Conservation (phyloP, 768 basidiomycete genomes). For the Agaricus bisporus region DNA sequence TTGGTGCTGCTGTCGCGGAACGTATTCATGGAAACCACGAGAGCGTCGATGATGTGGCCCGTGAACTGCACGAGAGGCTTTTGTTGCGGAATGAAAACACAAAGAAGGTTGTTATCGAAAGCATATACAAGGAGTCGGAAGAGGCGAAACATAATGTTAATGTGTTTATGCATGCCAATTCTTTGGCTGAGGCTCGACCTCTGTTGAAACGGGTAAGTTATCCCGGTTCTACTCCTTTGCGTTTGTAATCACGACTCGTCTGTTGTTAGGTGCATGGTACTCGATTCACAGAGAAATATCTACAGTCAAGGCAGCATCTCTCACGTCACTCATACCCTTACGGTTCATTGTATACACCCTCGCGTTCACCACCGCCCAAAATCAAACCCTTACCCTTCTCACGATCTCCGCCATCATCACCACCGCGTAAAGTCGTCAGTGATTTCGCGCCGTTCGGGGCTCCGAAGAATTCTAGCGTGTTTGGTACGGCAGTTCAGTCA, state of each 20-base stretch:
- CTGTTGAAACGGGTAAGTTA: conserved; percentile 67
- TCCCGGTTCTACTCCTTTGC: conserved; percentile 4
- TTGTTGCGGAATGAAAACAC: conserved; percentile 92
- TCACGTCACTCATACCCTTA: conserved; percentile 43
- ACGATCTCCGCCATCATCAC: conserved; percentile 40
- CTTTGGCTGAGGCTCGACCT: conserved; percentile 68
- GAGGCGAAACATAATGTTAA: conserved; percentile 88
- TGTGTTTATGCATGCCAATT: conserved; percentile 71
- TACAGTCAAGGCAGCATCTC: conserved; percentile 61
- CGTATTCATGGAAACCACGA: conserved; percentile 90
- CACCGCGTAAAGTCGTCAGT: conserved; percentile 81
- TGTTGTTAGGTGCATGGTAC: conserved; percentile 77
- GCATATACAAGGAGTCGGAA: conserved; percentile 89
- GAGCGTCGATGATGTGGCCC: conserved; percentile 94
- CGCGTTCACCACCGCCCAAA: conserved; percentile 34
- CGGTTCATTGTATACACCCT: conserved; percentile 42
- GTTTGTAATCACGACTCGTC: conserved; percentile 4
- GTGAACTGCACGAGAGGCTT: conserved; percentile 88
- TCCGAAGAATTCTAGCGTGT: conserved; percentile 68
- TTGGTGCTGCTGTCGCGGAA: conserved; percentile 88
- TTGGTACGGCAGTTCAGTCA: conserved; percentile 76
- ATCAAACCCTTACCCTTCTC: conserved; percentile 26
- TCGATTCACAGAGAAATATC: conserved; percentile 95
- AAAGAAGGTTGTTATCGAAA: conserved; percentile 93
- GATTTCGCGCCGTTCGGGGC: conserved; percentile 87